A percentile compares a stretch with the other conserved stretches of the same genome.
phyloP scores from a whole-genome alignment of 805 yeast species.

The Ogataea philodendri region DNA sequence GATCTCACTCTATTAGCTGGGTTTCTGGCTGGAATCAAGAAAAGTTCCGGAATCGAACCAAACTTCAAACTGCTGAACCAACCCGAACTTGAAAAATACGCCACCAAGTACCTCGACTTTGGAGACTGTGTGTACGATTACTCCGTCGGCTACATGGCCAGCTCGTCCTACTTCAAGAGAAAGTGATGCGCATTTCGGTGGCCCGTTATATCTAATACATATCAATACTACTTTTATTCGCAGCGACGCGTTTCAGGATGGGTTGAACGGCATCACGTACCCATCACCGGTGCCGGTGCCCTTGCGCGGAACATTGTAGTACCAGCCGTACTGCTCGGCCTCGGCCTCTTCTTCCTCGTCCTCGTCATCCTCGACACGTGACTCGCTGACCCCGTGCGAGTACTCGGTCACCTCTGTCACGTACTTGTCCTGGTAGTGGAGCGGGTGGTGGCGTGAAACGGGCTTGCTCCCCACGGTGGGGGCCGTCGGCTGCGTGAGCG shows the following conservation, averaged over 20 bases:
- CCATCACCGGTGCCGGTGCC: constrained; percentile 13
- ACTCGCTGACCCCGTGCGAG: constrained; percentile 8
- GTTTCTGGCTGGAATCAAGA: constrained; percentile 67
- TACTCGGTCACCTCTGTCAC: constrained; percentile 10
- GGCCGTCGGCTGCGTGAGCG: constrained; percentile 45
- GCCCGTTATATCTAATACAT: not conserved
- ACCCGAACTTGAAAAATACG: constrained; percentile 47
- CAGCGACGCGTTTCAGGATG: constrained; percentile 21
- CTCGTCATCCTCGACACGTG: constrained; percentile 26
- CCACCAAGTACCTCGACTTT: constrained; percentile 65
- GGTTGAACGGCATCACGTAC: constrained; percentile 34
- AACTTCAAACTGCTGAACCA: constrained; percentile 49
- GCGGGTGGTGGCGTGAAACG: constrained; percentile 55
- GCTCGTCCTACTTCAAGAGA: constrained; percentile 71
- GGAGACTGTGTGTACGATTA: constrained; percentile 87
- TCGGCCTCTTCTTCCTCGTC: constrained; percentile 33
- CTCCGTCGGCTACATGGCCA: constrained; percentile 63
- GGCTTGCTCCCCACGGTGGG: constrained; percentile 34
- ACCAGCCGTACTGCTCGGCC: constrained; percentile 36
- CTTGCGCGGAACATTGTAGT: constrained; percentile 28
- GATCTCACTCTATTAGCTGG: constrained; percentile 66
- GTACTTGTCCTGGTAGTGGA: constrained; percentile 36
- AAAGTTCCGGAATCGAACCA: constrained; percentile 67
- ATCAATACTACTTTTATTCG: not conserved
- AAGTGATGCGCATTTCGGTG: constrained; percentile 32